Conservation (phyloP, 441 rosid genomes). For the Populus hybrid region DNA sequence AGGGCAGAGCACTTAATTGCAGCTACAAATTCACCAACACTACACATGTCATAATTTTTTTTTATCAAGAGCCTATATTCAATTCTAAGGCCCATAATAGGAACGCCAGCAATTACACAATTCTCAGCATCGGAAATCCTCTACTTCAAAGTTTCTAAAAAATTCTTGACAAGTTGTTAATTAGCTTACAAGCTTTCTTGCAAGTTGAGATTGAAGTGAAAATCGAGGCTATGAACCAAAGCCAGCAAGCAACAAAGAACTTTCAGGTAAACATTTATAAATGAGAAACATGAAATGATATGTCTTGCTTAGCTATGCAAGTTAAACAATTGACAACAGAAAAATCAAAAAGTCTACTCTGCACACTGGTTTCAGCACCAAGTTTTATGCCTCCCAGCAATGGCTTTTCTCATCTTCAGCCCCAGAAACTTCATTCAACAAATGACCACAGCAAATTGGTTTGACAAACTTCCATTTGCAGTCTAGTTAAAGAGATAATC, state of each 20-base stretch:
- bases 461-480: neutral
- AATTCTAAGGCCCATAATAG: neutral
- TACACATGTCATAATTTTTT: neutral
- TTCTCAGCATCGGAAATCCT: neutral
- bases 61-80: neutral
- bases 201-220: neutral
- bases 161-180: neutral
- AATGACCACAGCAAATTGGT: neutral
- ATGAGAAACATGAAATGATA: neutral
- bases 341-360: neutral
- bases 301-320: neutral
- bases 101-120: neutral
- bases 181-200: neutral
- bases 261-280: neutral
- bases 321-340: neutral
- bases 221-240: neutral
- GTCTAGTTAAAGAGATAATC: neutral
- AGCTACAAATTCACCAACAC: neutral
- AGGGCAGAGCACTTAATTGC: neutral
- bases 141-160: neutral
- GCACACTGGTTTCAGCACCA: neutral
- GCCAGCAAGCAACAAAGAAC: neutral
- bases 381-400: neutral
- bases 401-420: neutral
- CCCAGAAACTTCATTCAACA: neutral